Percentiles rank a stretch among this genome's conserved stretches.
Conservation (phyloP, 2,329 filamentous ascomycete genomes). For the Elsinoe batatas region DNA sequence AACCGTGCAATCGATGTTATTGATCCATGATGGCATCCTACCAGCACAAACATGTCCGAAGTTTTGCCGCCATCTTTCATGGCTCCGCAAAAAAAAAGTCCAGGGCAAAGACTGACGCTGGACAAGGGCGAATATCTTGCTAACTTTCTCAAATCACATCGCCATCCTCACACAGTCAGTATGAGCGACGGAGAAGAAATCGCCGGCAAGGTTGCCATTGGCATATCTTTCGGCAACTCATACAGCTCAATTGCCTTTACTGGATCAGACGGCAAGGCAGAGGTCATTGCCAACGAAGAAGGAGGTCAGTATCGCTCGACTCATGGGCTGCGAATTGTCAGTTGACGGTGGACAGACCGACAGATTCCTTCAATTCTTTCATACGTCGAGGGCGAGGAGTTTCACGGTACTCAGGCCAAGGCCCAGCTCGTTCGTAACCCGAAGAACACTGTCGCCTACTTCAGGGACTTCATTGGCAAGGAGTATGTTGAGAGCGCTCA, state of each 20-base stretch:
- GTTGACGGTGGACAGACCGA: slow-evolving; percentile 53
- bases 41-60: not conserved
- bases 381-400: slow-evolving; percentile 92
- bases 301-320: slow-evolving; percentile 53
- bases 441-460: slow-evolving; percentile 87
- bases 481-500: slow-evolving; percentile 50
- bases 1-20: not conserved
- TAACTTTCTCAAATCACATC: not conserved
- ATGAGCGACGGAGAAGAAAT: slow-evolving; percentile 45
- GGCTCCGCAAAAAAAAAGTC: slow-evolving; percentile 7
- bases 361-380: slow-evolving; percentile 93
- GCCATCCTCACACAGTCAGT: slow-evolving; percentile 14
- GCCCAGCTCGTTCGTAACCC: slow-evolving; percentile 84
- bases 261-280: slow-evolving; percentile 75
- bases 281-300: slow-evolving; percentile 98
- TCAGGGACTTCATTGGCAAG: slow-evolving; percentile 91
- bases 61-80: not conserved
- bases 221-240: slow-evolving; percentile 95
- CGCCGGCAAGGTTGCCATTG: slow-evolving; percentile 62
- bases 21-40: not conserved
- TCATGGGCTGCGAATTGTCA: not conserved
- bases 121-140: not conserved
- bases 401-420: slow-evolving; percentile 93
- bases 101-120: slow-evolving; percentile 4
- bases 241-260: slow-evolving; percentile 96